Evolutionary conservation across 495 filamentous ascomycete genomes (phyloP).

Genomic region (Immersiella caudata): DNA sequence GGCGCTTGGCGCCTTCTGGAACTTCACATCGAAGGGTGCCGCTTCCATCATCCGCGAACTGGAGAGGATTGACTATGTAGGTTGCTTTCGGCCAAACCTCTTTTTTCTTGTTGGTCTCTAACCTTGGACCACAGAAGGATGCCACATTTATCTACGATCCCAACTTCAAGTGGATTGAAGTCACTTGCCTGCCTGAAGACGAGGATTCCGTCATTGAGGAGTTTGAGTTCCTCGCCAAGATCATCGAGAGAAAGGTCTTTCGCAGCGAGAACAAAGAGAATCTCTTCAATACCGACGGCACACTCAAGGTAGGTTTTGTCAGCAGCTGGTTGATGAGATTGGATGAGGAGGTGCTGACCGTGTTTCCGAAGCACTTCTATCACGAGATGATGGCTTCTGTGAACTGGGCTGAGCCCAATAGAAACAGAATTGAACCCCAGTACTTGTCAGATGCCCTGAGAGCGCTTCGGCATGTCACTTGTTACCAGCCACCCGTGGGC

Average conservation of each 20-base stretch:
- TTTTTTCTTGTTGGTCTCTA: not conserved
- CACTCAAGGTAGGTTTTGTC: not conserved
- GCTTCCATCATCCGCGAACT: not conserved
- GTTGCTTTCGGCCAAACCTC: not conserved
- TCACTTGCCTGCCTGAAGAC: conserved; percentile 38
- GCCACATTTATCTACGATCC: conserved; percentile 38
- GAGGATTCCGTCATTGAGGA: conserved; percentile 23
- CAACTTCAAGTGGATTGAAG: conserved; percentile 30
- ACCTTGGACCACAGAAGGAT: conserved; percentile 7
- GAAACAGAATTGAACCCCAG: too few relatives aligned
- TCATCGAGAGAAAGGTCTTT: not conserved
- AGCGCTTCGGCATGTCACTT: too few relatives aligned
- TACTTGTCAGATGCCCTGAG: too few relatives aligned
- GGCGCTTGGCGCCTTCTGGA: conserved; percentile 36
- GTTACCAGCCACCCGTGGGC: too few relatives aligned
- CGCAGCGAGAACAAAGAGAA: not conserved
- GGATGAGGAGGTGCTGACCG: not conserved
- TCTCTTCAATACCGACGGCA: not conserved
- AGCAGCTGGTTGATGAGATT: not conserved
- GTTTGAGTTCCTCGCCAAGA: conserved; percentile 18
- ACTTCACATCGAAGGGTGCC: conserved; percentile 36
- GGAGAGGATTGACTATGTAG: not conserved
- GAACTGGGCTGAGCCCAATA: too few relatives aligned
- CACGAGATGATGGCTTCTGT: not conserved
- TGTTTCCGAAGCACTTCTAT: not conserved